Evolutionary conservation across 495 filamentous ascomycete species (phyloP).

Genomic region (Trichoderma gamsii): DNA sequence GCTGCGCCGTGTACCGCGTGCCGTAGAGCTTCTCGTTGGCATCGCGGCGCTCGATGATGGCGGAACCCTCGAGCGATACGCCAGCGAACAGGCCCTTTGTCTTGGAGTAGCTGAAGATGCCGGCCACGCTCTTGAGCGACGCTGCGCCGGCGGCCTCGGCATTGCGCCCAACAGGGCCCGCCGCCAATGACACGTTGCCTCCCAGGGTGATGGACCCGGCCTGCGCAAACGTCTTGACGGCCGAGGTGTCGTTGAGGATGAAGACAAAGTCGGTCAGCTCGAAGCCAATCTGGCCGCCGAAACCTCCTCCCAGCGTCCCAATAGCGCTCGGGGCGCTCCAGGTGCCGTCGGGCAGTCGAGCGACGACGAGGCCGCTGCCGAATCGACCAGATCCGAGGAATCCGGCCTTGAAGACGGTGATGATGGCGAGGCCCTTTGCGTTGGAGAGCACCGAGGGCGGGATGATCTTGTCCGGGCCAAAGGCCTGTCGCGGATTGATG

Average conservation of each 20-base stretch:
- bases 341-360: conserved; percentile 79
- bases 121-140: conserved; percentile 80
- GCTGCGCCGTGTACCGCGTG: conserved; percentile 66
- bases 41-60: conserved; percentile 86
- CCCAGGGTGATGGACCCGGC: conserved; percentile 84
- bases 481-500: conserved; percentile 87
- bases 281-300: conserved; percentile 95
- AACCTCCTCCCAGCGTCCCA: conserved; percentile 81
- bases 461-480: conserved; percentile 96
- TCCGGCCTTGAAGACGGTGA: conserved; percentile 93
- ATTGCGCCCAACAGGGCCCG: conserved; percentile 88
- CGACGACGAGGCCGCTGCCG: conserved; percentile 89
- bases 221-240: conserved; percentile 93
- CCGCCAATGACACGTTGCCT: conserved; percentile 93
- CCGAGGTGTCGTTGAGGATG: conserved; percentile 87
- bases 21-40: conserved; percentile 96
- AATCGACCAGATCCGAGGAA: conserved; percentile 91
- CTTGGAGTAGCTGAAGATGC: conserved; percentile 92
- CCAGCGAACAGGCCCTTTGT: conserved; percentile 96
- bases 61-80: conserved; percentile 86
- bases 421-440: conserved; percentile 93
- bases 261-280: conserved; percentile 98
- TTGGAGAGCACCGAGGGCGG: conserved; percentile 82
- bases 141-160: conserved; percentile 95
- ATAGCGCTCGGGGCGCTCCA: conserved; percentile 97